phyloP scores from a whole-genome alignment of 2,329 filamentous ascomycete genomes.

The Magnaporthiopsis incrustans region DNA sequence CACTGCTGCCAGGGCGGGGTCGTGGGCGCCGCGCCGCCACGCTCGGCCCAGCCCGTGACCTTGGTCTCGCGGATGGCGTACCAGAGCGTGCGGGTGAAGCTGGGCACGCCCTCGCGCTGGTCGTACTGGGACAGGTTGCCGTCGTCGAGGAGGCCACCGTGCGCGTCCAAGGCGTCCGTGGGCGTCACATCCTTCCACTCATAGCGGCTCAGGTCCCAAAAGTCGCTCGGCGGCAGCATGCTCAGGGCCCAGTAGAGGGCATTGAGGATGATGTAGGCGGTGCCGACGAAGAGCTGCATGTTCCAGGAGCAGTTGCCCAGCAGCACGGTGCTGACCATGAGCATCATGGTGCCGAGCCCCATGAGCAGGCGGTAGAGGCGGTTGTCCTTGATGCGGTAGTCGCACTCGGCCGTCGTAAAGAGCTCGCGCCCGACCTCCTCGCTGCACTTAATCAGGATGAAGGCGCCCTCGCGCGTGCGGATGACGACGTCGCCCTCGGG shows the following conservation, averaged over 20 bases:
- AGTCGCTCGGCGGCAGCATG: constrained; percentile 36
- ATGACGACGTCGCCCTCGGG: constrained; percentile 54
- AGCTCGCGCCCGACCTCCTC: constrained; percentile 56
- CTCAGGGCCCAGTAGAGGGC: constrained; percentile 50
- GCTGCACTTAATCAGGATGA: constrained; percentile 47
- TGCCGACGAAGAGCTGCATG: constrained; percentile 50
- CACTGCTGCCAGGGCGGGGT: constrained; percentile 46
- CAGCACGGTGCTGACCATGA: constrained; percentile 54
- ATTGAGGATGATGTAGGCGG: constrained; percentile 51
- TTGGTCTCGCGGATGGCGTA: constrained; percentile 48
- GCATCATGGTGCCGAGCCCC: constrained; percentile 47
- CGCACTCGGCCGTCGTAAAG: constrained; percentile 50
- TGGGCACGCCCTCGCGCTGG: constrained; percentile 31
- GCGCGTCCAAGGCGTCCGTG: constrained; percentile 26
- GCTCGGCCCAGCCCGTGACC: constrained; percentile 43
- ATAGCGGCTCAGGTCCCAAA: constrained; percentile 53
- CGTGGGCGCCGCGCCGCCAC: constrained; percentile 41
- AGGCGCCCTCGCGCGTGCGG: constrained; percentile 50
- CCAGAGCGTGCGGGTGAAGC: constrained; percentile 51
- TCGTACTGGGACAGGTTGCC: constrained; percentile 16
- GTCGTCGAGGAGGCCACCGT: constrained; percentile 17
- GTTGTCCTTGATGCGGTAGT: constrained; percentile 38
- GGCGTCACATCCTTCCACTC: constrained; percentile 32
- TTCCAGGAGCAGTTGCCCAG: constrained; percentile 55
- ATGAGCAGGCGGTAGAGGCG: constrained; percentile 45